Conservation (phyloP, 495 filamentous ascomycete species). For the Neurospora discreta region DNA sequence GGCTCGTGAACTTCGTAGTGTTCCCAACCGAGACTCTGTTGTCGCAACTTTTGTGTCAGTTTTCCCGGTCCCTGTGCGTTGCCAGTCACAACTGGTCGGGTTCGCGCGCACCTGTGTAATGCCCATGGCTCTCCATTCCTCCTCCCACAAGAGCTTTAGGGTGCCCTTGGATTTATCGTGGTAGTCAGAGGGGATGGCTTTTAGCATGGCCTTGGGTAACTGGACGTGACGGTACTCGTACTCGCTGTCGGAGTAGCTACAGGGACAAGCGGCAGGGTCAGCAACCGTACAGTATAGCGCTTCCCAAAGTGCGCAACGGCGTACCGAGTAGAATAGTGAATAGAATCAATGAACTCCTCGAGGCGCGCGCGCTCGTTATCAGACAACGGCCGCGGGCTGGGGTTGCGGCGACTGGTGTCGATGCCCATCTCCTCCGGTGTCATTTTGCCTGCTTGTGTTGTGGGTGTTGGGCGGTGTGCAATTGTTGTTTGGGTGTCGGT, state of each 20-base stretch:
- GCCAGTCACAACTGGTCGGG: background rate
- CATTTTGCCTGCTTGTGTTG: background rate
- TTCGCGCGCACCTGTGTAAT: slow-evolving; percentile 71
- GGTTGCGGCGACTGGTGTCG: slow-evolving; percentile 73
- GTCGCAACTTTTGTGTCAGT: slow-evolving; percentile 2
- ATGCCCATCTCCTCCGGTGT: slow-evolving; percentile 44
- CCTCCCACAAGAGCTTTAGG: slow-evolving; percentile 93
- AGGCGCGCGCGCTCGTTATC: slow-evolving; percentile 70
- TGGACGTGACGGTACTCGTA: slow-evolving; percentile 95
- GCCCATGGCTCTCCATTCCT: slow-evolving; percentile 91
- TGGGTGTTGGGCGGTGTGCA: background rate
- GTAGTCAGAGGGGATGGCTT: slow-evolving; percentile 90
- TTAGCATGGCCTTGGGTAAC: slow-evolving; percentile 94
- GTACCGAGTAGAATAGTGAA: slow-evolving; percentile 92
- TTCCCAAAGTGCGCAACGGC: slow-evolving; percentile 8
- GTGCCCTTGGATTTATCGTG: slow-evolving; percentile 85
- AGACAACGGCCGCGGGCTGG: slow-evolving; percentile 66
- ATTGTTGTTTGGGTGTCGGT: background rate
- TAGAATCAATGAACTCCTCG: slow-evolving; percentile 82
- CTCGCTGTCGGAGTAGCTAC: slow-evolving; percentile 76
- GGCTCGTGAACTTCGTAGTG: slow-evolving; percentile 99
- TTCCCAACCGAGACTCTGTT: slow-evolving; percentile 91
- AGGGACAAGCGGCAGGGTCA: slow-evolving; percentile 1
- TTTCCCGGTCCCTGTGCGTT: background rate
- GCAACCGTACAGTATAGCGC: background rate